Conservation (phyloP, 306 rosid genomes). For the Quercus bicolor region DNA sequence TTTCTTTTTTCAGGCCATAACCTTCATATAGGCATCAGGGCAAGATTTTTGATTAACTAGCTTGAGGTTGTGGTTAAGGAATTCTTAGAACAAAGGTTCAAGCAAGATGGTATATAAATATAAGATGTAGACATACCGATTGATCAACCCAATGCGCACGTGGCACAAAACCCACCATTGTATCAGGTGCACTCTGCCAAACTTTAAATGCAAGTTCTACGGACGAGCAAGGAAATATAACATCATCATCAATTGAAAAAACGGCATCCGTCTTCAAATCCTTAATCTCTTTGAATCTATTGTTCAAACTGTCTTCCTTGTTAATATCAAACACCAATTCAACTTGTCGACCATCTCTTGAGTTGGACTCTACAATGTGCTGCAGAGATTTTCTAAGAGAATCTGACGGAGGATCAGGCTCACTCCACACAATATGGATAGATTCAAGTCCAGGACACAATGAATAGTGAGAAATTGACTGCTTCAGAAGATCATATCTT, state of each 20-base stretch:
- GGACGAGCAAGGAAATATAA: slow-evolving; percentile 80
- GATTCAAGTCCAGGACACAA: slow-evolving; percentile 71
- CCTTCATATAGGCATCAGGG: too few relatives aligned
- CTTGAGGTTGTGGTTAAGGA: neutral
- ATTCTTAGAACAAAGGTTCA: neutral
- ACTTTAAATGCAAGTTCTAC: slow-evolving; percentile 86
- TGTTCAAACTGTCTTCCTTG: slow-evolving; percentile 87
- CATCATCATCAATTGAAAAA: slow-evolving; percentile 92
- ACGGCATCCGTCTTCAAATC: slow-evolving; percentile 74
- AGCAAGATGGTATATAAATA: neutral
- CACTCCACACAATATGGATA: slow-evolving; percentile 91
- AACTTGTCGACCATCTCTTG: slow-evolving; percentile 38
- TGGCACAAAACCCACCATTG: slow-evolving; percentile 98
- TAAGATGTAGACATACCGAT: slow-evolving; percentile 42
- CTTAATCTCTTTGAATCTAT: slow-evolving; percentile 75
- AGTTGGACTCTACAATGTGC: slow-evolving; percentile 38
- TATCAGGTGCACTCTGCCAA: slow-evolving; percentile 90
- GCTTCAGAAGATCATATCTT: slow-evolving; percentile 89
- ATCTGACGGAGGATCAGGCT: slow-evolving; percentile 72
- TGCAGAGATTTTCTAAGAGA: slow-evolving; percentile 41
- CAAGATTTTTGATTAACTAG: neutral
- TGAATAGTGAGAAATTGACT: slow-evolving; percentile 80
- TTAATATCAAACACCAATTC: slow-evolving; percentile 74
- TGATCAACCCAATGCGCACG: slow-evolving; percentile 78
- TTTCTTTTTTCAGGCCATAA: too few relatives aligned